Conservation (phyloP, 371 early-diverging fungal genomes). For the Blakeslea trispora region DNA sequence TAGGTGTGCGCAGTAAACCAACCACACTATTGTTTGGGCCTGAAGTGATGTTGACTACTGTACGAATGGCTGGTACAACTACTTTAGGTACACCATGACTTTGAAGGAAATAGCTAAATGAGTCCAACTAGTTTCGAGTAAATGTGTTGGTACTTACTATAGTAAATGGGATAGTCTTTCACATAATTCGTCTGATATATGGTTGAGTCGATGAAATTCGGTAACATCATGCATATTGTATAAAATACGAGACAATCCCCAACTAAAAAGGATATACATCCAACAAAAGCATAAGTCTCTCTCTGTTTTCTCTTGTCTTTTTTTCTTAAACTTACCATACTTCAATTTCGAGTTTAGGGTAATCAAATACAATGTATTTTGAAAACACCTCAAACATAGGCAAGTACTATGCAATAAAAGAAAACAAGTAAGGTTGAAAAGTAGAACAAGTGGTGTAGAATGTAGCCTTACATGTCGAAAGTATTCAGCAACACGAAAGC, state of each 20-base stretch:
- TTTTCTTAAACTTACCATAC: slow-evolving; percentile 41
- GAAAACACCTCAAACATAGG: slow-evolving; percentile 53
- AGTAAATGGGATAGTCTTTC: slow-evolving; percentile 29
- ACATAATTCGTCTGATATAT: slow-evolving; percentile 26
- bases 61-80: slow-evolving; percentile 38
- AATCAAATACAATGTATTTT: slow-evolving; percentile 50
- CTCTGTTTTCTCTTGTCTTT: too few species aligned
- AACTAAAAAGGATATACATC: slow-evolving; percentile 32
- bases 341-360: slow-evolving; percentile 50
- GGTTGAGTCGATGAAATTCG: slow-evolving; percentile 24
- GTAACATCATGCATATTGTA: slow-evolving; percentile 57
- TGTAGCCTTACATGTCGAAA: slow-evolving; percentile 29
- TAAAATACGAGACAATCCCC: slow-evolving; percentile 60
- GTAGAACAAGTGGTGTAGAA: too few species aligned
- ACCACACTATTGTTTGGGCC: slow-evolving; percentile 49
- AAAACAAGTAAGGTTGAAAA: neutral
- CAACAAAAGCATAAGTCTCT: too few species aligned
- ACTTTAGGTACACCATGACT: slow-evolving; percentile 17
- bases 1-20: slow-evolving; percentile 41
- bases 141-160: too few species aligned
- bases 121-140: too few species aligned
- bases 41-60: slow-evolving; percentile 58
- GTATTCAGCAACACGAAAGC: slow-evolving; percentile 39
- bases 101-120: too few species aligned
- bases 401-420: slow-evolving; percentile 38